These are phyloP conservation scores for Wickerhamomyces bovis DNA, from an alignment of 805 yeast species.

Conservation along the genomic window DNA sequence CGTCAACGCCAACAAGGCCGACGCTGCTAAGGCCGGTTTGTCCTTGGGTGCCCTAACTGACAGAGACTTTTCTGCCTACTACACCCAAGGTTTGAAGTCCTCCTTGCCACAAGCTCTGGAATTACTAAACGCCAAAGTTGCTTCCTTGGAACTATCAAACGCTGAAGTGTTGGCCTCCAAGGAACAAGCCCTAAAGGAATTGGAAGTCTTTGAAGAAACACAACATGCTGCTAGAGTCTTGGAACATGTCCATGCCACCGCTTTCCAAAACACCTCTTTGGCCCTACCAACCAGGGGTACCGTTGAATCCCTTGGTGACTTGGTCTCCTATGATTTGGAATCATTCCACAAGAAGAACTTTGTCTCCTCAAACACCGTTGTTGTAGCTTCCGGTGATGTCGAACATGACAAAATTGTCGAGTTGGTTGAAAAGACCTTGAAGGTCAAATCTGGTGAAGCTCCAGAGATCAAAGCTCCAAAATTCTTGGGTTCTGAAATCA, in stretches of 20 bases:
- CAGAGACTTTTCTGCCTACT: conserved; percentile 60
- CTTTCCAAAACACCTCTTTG: conserved; percentile 81
- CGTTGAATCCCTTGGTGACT: conserved; percentile 50
- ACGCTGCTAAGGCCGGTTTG: conserved; percentile 47
- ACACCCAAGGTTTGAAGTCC: conserved; percentile 48
- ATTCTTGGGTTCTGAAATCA: conserved; percentile 81
- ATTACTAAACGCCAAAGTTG: conserved; percentile 38
- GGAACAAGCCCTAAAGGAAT: conserved; percentile 37
- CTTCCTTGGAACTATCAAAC: conserved; percentile 33
- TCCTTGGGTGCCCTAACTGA: conserved; percentile 45
- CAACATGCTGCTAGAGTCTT: conserved; percentile 51
- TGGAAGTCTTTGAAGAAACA: conserved; percentile 49
- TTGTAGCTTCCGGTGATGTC: conserved; percentile 68
- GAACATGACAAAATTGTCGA: conserved; percentile 65
- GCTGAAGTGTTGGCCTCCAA: conserved; percentile 44
- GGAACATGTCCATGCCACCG: conserved; percentile 76
- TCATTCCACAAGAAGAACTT: conserved; percentile 51
- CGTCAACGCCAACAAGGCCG: conserved; percentile 27
- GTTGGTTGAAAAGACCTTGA: conserved; percentile 48
- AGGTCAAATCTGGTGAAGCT: conserved; percentile 46
- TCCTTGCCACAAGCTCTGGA: conserved; percentile 47
- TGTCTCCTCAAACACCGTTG: conserved; percentile 58
- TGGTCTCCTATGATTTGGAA: conserved; percentile 53
- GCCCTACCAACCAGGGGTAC: conserved; percentile 77
- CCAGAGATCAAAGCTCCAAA: conserved; percentile 46